Base-by-base conservation (phyloP, 2,329 filamentous ascomycete genomes). In the Pseudocercospora musae region DNA sequence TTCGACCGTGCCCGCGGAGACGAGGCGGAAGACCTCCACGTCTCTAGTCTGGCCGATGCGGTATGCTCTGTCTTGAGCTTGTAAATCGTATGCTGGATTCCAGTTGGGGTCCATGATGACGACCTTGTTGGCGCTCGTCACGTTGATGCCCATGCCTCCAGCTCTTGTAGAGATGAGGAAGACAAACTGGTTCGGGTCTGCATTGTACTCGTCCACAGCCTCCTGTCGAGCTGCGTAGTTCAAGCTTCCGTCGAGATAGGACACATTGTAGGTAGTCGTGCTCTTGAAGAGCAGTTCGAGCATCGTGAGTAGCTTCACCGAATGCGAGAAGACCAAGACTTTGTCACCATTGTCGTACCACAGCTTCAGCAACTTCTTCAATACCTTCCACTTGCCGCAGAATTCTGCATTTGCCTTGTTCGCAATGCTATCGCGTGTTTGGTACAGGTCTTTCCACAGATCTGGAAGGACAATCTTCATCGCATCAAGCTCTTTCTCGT, bases 71-170 rank as follows among this genome's bases (percentile, higher is more conserved):
- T 99, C 95, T 77, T 99, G 95, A 0, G 95, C 95, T 76, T 99
- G 95, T 0, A 98, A 83, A 71, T 99, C 95, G 69, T 95, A 94
- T 1, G 91, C 86, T 0, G 95, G 95, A 68, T 99, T 99, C 95
- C 95, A 99, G 71, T 98, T 95, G 0, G 95, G 95, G 74, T 98
- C 95, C 53, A 98, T 88, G 37, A 99, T 91, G 44, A 99, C 94
- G 0, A 99, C 95, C 77, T 98, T 98, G 78, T 99, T 99, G 1
- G 95, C 95, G 1, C 92, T 95, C 0, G 94, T 96, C 73, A 99
- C 98, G 74, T 99, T 99, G 27, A 99, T 81, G 0, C 95, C 95
- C 0, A 97, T 90, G 4, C 95, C 95, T 23, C 95, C 95, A 2
- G 95, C 93, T 72, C 90, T 91, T 6, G 95, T 97, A 21, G 91